Evolutionary conservation across 495 filamentous ascomycete genomes (phyloP), one percentile per base, ranked within the genome.

Genomic region (Glonium stellatum): DNA sequence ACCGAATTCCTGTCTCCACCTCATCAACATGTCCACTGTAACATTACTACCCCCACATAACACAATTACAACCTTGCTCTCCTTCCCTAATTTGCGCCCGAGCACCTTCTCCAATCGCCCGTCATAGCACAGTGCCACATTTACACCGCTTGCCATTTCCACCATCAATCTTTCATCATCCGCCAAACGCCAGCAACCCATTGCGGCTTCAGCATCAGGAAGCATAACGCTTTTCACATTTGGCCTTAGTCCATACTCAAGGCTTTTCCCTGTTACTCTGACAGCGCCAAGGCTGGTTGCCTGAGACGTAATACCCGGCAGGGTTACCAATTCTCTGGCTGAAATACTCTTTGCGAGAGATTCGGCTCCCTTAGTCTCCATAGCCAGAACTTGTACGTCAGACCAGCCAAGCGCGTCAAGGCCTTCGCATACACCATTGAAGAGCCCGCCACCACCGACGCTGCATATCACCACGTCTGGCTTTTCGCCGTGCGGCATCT

Each of bases 401-500:
- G 22, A 19, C 63, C 68, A 62, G 54, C 46, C 57, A 31, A 37
- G 31, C 63, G 62, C 39, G 60, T 88, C 82, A 9, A 96, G 69
- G 9, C 89, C 91, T 70, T 84, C 75, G 69, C 90, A 81, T 6
- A 97, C 66, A 0, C 92, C 92, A 59, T 85, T 86, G 37, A 96
- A 77, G 44, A 98, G 73, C 0, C 93, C 93, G 4, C 93, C 93
- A 13, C 93, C 93, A 11, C 92, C 93, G 48, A 96, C 90, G 62
- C 79, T 87, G 70, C 89, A 95, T 11, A 96, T 79, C 1, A 98
- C 72, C 8, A 82, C 87, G 65, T 90, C 86, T 19, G 86, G 66
- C 15, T 64, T 59, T 22, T 57, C 63, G n/a, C 69, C 57, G 13
- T 70, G 62, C 4, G 72, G 69, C 58, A 88, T 70, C 70, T 90